These are phyloP conservation scores for Calonectria pteridis DNA, from an alignment of 2,329 filamentous ascomycete species.

Conservation along the genomic window DNA sequence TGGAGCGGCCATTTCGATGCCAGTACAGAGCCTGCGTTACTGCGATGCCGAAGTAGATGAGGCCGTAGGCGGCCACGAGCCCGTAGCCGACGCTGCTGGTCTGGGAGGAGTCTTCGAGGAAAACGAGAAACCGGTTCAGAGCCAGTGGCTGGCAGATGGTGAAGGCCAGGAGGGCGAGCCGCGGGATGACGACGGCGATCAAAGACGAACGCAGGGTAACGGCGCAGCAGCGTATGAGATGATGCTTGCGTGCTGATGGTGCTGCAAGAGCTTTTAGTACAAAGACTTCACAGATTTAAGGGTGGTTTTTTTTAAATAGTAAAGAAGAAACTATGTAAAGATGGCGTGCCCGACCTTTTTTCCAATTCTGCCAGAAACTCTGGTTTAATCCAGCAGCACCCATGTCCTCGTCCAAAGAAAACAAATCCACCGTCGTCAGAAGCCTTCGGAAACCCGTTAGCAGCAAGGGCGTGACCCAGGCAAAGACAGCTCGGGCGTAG, in stretches of 20 bases:
- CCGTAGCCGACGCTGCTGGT: constrained; percentile 46
- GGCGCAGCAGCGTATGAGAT: constrained; percentile 45
- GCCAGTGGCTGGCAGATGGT: constrained; percentile 53
- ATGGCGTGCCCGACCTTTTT: constrained; percentile 37
- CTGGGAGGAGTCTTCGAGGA: constrained; percentile 44
- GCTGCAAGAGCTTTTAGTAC: constrained; percentile 36
- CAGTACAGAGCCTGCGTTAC: constrained; percentile 48
- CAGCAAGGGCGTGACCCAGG: constrained; percentile 55
- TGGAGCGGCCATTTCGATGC: constrained; percentile 48
- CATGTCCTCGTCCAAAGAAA: constrained; percentile 51
- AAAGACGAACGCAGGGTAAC: constrained; percentile 46
- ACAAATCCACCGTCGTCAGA: constrained; percentile 51
- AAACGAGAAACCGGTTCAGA: constrained; percentile 49
- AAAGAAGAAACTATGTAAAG: constrained; percentile 30
- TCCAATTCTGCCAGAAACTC: constrained; percentile 49
- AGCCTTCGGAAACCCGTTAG: constrained; percentile 51
- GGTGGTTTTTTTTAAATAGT: constrained; percentile 23
- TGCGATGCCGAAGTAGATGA: constrained; percentile 49
- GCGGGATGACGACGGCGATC: constrained; percentile 47
- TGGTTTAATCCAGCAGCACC: constrained; percentile 43
- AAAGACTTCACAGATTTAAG: constrained; percentile 30
- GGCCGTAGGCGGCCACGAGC: constrained; percentile 49
- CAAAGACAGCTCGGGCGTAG: constrained; percentile 53
- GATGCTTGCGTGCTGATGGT: constrained; percentile 34
- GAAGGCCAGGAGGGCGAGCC: constrained; percentile 50